Evolutionary conservation across 257 asterid genomes (phyloP).

Genomic region (Solanum paucissectum): DNA sequence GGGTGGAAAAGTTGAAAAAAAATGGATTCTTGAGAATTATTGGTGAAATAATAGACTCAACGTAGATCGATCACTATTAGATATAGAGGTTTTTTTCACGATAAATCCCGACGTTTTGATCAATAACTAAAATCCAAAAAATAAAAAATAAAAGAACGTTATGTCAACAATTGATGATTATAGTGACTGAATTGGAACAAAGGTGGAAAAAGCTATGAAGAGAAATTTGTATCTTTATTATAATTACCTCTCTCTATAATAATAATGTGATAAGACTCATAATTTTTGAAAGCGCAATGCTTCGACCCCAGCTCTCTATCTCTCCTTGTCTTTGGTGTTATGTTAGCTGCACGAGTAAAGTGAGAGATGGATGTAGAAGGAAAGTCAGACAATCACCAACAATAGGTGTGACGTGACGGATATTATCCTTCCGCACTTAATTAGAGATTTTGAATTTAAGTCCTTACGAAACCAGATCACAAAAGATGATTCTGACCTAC

Average conservation of each 20-base stretch:
- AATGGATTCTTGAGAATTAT: too few relatives aligned
- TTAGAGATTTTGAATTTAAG: not conserved
- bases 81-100: too few relatives aligned
- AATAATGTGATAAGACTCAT: not conserved
- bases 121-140: too few relatives aligned
- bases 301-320: slow-evolving; percentile 10
- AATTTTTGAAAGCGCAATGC: slow-evolving; percentile 15
- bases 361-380: not conserved
- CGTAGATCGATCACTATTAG: too few relatives aligned
- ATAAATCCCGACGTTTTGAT: too few relatives aligned
- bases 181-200: not conserved
- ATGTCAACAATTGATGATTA: not conserved
- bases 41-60: too few relatives aligned
- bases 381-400: not conserved
- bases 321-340: slow-evolving; percentile 12
- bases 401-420: not conserved
- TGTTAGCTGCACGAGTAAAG: slow-evolving; percentile 21
- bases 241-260: not conserved
- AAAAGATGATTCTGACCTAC: too few relatives aligned
- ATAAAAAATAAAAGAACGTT: too few relatives aligned
- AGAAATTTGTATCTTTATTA: not conserved
- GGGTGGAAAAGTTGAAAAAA: too few relatives aligned
- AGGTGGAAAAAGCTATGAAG: not conserved
- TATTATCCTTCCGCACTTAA: not conserved
- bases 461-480: too few relatives aligned